phyloP scores from a whole-genome alignment of 2,329 filamentous ascomycete species.

The Cryphonectria carpinicola region DNA sequence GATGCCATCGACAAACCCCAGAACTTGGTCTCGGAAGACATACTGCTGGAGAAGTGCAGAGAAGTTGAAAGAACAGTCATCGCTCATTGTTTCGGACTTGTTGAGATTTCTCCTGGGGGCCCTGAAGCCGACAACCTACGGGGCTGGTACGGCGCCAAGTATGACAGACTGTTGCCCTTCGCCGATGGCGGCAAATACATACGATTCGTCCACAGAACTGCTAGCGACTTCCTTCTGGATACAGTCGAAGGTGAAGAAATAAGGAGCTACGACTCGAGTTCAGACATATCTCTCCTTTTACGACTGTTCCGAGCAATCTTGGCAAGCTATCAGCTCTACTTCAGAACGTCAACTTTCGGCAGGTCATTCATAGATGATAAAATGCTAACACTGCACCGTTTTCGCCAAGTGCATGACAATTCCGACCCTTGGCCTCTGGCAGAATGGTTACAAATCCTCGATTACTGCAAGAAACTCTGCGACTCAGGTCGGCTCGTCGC shows the following conservation, averaged over 20 bases:
- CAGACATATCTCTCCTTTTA: neutral
- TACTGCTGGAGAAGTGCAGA: neutral
- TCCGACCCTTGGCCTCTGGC: neutral
- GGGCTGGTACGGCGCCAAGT: neutral
- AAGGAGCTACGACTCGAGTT: neutral
- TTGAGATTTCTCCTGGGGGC: neutral
- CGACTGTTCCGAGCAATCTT: neutral
- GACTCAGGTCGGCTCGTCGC: neutral
- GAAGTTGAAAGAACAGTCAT: neutral
- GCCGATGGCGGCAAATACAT: rapidly evolving
- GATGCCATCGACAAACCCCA: neutral
- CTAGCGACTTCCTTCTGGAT: neutral
- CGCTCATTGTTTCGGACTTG: neutral
- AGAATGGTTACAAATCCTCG: neutral
- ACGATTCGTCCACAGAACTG: neutral
- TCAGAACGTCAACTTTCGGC: rapidly evolving
- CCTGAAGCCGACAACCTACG: too few species aligned
- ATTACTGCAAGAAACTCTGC: neutral
- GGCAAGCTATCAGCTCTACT: neutral
- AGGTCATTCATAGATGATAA: too few species aligned
- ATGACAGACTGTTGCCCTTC: neutral
- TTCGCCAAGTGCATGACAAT: neutral
- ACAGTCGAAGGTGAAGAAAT: neutral
- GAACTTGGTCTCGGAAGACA: neutral
- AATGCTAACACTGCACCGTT: too few species aligned